Conservation (phyloP, 2,329 filamentous ascomycete genomes). For the Cladosporium sp. region DNA sequence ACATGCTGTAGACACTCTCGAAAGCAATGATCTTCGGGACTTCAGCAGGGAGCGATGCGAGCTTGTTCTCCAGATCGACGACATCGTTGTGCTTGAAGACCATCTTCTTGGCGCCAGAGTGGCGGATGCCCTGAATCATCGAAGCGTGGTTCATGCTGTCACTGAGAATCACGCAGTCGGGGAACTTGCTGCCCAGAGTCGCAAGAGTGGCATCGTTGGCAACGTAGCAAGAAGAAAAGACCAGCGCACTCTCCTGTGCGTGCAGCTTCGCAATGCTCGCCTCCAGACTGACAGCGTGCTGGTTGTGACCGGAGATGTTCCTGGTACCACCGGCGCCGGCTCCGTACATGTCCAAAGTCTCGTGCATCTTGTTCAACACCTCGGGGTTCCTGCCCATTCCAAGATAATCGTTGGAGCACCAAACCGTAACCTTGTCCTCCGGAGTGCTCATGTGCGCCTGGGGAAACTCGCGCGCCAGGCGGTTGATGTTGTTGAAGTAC, state of each 20-base stretch:
- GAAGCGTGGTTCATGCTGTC: conserved; percentile 97
- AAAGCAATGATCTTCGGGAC: conserved; percentile 98
- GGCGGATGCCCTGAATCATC: conserved; percentile 98
- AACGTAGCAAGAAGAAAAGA: conserved; percentile 97
- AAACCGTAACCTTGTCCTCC: conserved; percentile 87
- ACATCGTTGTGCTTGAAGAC: conserved; percentile 99
- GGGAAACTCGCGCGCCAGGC: conserved; percentile 90
- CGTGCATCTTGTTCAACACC: conserved; percentile 86
- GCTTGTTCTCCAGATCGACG: conserved; percentile 84
- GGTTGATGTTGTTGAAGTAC: conserved; percentile 99
- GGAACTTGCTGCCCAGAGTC: conserved; percentile 92
- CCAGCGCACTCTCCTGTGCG: conserved; percentile 82
- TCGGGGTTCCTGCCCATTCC: conserved; percentile 91
- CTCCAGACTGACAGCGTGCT: conserved; percentile 83
- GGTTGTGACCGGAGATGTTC: conserved; percentile 97
- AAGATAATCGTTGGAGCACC: conserved; percentile 98
- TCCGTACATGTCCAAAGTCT: conserved; percentile 89
- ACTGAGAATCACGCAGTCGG: conserved; percentile 94
- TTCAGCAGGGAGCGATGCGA: conserved; percentile 76
- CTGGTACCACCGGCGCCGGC: conserved; percentile 91
- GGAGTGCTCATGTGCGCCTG: conserved; percentile 81
- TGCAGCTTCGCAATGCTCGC: conserved; percentile 78
- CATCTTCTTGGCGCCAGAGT: conserved; percentile 93
- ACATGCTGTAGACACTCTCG: conserved; percentile 99
- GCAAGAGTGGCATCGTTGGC: conserved; percentile 96